These are phyloP conservation scores for Colletotrichum sp. DNA, from an alignment of 2,329 filamentous ascomycete species.

Conservation along the genomic window DNA sequence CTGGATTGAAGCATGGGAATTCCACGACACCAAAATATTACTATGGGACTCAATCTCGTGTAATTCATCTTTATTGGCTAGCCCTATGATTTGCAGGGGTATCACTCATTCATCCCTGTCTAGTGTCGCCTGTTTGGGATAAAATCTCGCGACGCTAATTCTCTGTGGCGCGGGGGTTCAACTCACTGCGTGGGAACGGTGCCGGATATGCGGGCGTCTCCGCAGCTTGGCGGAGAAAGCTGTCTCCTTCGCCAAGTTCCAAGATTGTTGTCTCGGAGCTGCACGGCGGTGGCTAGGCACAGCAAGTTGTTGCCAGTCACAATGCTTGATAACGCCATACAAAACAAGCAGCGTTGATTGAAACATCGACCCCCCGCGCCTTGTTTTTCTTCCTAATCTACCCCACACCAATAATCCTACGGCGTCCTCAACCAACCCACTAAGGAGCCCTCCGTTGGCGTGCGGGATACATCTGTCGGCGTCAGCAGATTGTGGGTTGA, in stretches of 20 bases:
- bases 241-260: not conserved
- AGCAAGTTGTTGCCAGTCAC: not conserved
- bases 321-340: not conserved
- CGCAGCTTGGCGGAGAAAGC: not conserved
- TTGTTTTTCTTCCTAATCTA: not conserved
- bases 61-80: not conserved
- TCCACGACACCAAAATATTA: not conserved
- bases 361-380: not conserved
- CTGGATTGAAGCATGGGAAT: not conserved
- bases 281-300: not conserved
- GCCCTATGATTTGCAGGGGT: not conserved
- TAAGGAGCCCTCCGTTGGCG: not conserved
- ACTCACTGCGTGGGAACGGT: not conserved
- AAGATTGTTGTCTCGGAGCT: not conserved
- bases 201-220: not conserved
- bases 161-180: not conserved
- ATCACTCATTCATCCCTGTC: not conserved
- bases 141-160: not conserved
- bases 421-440: not conserved
- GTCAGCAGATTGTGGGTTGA: not conserved
- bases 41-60: not conserved
- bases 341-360: not conserved
- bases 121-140: not conserved
- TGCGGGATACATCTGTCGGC: not conserved
- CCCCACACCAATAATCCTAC: not conserved